phyloP scores from a whole-genome alignment of 1,139 yeast genomes.

The Nakaseomyces delphensis region DNA sequence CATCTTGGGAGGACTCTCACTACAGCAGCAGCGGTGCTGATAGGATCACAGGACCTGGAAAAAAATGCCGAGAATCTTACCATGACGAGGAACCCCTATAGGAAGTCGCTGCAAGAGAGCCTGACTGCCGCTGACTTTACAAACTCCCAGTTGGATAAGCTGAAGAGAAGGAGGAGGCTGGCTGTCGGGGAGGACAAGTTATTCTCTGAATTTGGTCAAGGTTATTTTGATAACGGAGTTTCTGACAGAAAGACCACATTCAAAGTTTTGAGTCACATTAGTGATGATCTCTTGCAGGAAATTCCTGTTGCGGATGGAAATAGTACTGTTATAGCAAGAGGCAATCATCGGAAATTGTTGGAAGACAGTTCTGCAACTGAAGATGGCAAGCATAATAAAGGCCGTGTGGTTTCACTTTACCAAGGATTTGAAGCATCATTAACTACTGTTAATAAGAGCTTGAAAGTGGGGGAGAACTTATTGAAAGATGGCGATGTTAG shows the following conservation, averaged over 20 bases:
- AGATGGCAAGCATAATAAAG: conserved; percentile 11
- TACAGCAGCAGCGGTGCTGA: conserved; percentile 39
- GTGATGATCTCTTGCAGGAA: conserved; percentile 48
- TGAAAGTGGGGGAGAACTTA: conserved; percentile 14
- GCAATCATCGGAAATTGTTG: conserved; percentile 10
- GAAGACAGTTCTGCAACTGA: conserved; percentile 14
- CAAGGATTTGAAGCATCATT: conserved; percentile 59
- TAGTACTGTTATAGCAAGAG: neutral
- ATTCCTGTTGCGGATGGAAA: conserved; percentile 33
- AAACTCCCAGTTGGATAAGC: neutral
- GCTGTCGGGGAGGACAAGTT: conserved; percentile 18
- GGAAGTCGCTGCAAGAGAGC: conserved; percentile 40
- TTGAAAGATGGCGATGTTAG: conserved; percentile 9
- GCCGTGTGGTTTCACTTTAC: conserved; percentile 37
- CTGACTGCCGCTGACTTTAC: conserved; percentile 23
- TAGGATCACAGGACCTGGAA: conserved; percentile 23
- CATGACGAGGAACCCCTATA: conserved; percentile 35
- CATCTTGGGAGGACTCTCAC: conserved; percentile 35
- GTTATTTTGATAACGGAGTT: conserved; percentile 30
- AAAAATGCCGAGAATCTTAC: conserved; percentile 32
- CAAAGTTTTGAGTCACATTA: conserved; percentile 40
- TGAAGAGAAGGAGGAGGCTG: neutral
- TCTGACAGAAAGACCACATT: conserved; percentile 35
- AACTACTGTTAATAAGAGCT: conserved; percentile 27
- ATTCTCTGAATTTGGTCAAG: conserved; percentile 20